These are phyloP conservation scores for Kregervanrija delftensis DNA, from an alignment of 805 yeast species.

Conservation along the genomic window DNA sequence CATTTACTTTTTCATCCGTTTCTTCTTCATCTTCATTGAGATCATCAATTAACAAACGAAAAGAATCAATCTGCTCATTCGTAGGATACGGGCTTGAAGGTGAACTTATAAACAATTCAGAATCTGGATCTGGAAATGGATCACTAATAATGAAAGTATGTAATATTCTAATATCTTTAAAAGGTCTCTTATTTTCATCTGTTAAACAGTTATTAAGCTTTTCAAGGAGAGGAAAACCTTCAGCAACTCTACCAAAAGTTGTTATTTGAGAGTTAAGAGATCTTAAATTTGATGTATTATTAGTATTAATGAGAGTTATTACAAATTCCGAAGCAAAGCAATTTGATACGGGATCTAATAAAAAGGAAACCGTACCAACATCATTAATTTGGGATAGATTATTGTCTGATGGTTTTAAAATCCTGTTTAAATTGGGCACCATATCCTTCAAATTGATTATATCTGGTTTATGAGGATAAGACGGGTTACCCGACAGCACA, in stretches of 20 bases:
- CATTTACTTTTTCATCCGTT: slow-evolving; percentile 17
- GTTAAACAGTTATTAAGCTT: slow-evolving; percentile 32
- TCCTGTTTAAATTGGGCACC: too few species aligned
- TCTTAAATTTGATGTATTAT: slow-evolving; percentile 19
- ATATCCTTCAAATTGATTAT: too few species aligned
- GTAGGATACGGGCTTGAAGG: slow-evolving; percentile 32
- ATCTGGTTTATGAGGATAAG: slow-evolving; percentile 28
- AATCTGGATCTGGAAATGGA: slow-evolving; percentile 38
- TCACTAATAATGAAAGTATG: slow-evolving; percentile 46
- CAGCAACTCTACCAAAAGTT: slow-evolving; percentile 46
- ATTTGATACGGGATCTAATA: not conserved
- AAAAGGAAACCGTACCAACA: slow-evolving; percentile 30
- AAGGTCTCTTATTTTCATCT: slow-evolving; percentile 36
- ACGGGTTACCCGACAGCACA: slow-evolving; percentile 43
- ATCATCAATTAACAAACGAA: slow-evolving; percentile 22
- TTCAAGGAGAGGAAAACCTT: slow-evolving; percentile 43
- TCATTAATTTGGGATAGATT: slow-evolving; percentile 8
- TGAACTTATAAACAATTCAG: slow-evolving; percentile 5
- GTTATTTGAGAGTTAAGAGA: slow-evolving; percentile 18
- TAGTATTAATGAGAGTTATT: slow-evolving; percentile 31
- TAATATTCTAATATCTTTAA: slow-evolving; percentile 44
- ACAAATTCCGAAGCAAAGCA: slow-evolving; percentile 30
- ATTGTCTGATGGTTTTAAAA: not conserved
- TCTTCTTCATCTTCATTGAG: slow-evolving; percentile 15
- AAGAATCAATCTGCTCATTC: slow-evolving; percentile 25